phyloP scores from a whole-genome alignment of 2,329 filamentous ascomycete genomes.

The Penicillium sumatraense region DNA sequence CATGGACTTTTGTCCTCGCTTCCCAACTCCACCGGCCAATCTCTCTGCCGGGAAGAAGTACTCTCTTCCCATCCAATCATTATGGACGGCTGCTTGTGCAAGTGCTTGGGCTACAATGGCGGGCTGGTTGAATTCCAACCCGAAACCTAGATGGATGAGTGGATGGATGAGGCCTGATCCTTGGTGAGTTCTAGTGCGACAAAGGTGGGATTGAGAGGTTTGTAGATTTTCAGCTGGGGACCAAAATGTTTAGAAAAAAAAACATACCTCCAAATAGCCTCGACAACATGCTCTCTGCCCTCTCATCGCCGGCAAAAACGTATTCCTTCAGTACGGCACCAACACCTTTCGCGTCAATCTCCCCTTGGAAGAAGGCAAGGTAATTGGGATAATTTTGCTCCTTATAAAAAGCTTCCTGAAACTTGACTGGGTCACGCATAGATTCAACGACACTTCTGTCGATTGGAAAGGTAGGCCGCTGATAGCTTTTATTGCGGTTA shows the following conservation, averaged over 20 bases:
- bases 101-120: constrained; percentile 80
- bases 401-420: constrained; percentile 66
- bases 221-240: too few relatives aligned
- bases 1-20: constrained; percentile 48
- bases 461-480: constrained; percentile 57
- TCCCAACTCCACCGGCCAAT: constrained; percentile 36
- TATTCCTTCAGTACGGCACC: constrained; percentile 67
- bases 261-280: constrained; percentile 67
- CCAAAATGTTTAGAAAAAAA: too few relatives aligned
- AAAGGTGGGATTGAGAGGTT: neutral
- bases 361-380: constrained; percentile 73
- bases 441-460: constrained; percentile 58
- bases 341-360: constrained; percentile 70
- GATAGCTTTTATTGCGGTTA: constrained; percentile 68
- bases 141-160: constrained; percentile 83
- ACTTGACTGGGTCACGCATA: constrained; percentile 61
- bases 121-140: constrained; percentile 79
- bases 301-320: constrained; percentile 68
- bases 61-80: constrained; percentile 54
- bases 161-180: constrained; percentile 71
- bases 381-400: constrained; percentile 72
- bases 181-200: neutral
- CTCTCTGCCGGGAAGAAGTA: constrained; percentile 55
- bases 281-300: constrained; percentile 70
- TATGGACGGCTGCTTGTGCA: constrained; percentile 75